phyloP scores from a whole-genome alignment of 768 basidiomycete species.

The Kwoniella newhampshirensis region DNA sequence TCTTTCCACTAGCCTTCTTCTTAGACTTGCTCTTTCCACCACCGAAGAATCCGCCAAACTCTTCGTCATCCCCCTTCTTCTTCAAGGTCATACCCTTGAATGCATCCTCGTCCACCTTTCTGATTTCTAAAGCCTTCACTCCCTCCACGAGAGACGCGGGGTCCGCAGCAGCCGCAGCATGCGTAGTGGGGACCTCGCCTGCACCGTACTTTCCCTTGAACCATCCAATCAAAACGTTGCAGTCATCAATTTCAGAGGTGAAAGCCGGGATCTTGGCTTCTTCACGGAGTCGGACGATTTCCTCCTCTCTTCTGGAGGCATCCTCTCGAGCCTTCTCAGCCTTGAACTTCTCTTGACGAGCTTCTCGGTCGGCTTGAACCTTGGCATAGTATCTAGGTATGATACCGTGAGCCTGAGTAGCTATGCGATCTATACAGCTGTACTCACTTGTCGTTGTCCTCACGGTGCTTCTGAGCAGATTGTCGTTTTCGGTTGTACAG shows the following conservation, averaged over 20 bases:
- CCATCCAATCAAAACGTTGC: slow-evolving; percentile 56
- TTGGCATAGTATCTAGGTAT: slow-evolving; percentile 47
- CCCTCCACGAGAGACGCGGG: slow-evolving; percentile 38
- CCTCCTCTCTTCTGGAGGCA: slow-evolving; percentile 73
- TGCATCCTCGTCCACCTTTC: slow-evolving; percentile 71
- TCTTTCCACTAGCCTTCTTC: slow-evolving; percentile 58
- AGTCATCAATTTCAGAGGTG: slow-evolving; percentile 92
- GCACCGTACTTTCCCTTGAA: slow-evolving; percentile 52
- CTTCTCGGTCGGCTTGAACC: slow-evolving; percentile 59
- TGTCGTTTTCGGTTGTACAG: slow-evolving; percentile 78
- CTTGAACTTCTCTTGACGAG: slow-evolving; percentile 80
- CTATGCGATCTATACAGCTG: too few species aligned
- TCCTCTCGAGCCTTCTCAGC: slow-evolving; percentile 73
- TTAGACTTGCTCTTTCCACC: slow-evolving; percentile 61
- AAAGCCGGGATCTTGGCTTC: slow-evolving; percentile 88
- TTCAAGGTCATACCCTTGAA: slow-evolving; percentile 74
- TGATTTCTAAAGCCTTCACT: slow-evolving; percentile 69
- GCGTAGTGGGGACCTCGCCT: slow-evolving; percentile 43
- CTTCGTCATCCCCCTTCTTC: slow-evolving; percentile 89
- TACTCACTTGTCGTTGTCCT: slow-evolving; percentile 72
- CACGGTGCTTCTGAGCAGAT: slow-evolving; percentile 67
- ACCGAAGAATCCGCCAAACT: slow-evolving; percentile 57
- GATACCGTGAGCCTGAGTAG: background rate
- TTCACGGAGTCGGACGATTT: slow-evolving; percentile 76
- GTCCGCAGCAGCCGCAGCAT: slow-evolving; percentile 30